phyloP scores from a whole-genome alignment of 2,329 filamentous ascomycete species.

The Ramichloridium luteum region DNA sequence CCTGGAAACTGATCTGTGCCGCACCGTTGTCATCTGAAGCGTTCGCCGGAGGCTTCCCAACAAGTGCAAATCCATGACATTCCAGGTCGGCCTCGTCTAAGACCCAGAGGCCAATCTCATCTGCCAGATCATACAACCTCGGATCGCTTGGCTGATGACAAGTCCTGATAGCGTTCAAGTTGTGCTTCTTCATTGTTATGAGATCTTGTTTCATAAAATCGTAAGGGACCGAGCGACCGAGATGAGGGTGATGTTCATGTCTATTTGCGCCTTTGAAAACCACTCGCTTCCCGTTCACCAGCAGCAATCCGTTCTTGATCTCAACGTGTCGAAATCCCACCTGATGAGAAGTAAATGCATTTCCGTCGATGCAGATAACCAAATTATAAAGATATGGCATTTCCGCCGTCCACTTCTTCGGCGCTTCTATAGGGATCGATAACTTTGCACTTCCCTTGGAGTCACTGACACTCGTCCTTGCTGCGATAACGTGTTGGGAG shows the following conservation, averaged over 20 bases:
- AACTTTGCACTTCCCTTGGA: conserved; percentile 19
- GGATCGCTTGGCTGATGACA: conserved; percentile 58
- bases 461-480: conserved; percentile 2
- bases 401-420: conserved; percentile 58
- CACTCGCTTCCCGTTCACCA: conserved; percentile 51
- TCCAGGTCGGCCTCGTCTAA: conserved; percentile 44
- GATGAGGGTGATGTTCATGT: conserved; percentile 56
- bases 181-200: conserved; percentile 56
- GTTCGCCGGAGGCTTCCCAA: no score
- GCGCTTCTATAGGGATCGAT: conserved; percentile 37
- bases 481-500: conserved; percentile 25
- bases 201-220: conserved; percentile 52
- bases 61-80: conserved; percentile 35
- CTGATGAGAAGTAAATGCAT: conserved; percentile 38
- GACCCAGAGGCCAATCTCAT: conserved; percentile 56
- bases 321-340: conserved; percentile 55
- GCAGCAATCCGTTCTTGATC: conserved; percentile 46
- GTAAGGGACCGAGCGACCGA: conserved; percentile 50
- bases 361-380: conserved; percentile 30
- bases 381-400: conserved; percentile 49
- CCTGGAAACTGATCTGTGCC: no score
- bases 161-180: conserved; percentile 58
- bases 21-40: no score
- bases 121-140: conserved; percentile 46
- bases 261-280: conserved; percentile 54